Evolutionary conservation across 305 asterid genomes (phyloP).

Genomic region (Fraxinus angustifolia): DNA sequence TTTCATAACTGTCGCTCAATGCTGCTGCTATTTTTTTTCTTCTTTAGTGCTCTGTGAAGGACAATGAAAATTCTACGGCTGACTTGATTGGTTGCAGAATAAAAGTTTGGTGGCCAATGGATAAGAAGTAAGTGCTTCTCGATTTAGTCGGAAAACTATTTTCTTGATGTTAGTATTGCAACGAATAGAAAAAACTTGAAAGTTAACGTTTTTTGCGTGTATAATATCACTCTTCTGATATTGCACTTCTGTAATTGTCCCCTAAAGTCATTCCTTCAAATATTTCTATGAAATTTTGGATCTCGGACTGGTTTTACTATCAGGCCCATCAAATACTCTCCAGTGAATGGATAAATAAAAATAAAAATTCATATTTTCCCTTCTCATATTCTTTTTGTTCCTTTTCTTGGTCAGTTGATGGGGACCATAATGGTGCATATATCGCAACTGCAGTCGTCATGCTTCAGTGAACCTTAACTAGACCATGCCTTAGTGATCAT

Average conservation of each 20-base stretch:
- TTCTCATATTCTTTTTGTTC: background rate
- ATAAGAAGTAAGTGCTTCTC: constrained; percentile 65
- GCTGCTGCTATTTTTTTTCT: constrained; percentile 17
- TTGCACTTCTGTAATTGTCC: background rate
- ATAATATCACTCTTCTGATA: background rate
- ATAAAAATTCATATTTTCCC: background rate
- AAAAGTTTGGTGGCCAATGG: constrained; percentile 99
- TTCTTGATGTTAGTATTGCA: constrained; percentile 20
- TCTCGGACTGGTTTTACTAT: background rate
- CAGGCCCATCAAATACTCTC: background rate
- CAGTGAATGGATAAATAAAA: background rate
- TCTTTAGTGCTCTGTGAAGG: constrained; percentile 70
- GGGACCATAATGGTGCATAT: constrained; percentile 7
- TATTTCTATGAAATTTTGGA: background rate
- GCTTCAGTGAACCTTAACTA: background rate
- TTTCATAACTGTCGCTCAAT: constrained; percentile 17
- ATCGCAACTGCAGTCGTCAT: constrained; percentile 13
- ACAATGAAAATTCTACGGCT: constrained; percentile 36
- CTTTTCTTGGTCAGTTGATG: background rate
- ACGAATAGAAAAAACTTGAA: background rate
- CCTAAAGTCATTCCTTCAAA: constrained; percentile 16
- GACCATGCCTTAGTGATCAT: background rate
- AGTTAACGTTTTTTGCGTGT: constrained; percentile 11
- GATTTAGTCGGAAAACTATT: constrained; percentile 18
- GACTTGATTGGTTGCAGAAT: constrained; percentile 84